phyloP scores from a whole-genome alignment of 176 grass and related monocot genomes.

The Musa beccarii region DNA sequence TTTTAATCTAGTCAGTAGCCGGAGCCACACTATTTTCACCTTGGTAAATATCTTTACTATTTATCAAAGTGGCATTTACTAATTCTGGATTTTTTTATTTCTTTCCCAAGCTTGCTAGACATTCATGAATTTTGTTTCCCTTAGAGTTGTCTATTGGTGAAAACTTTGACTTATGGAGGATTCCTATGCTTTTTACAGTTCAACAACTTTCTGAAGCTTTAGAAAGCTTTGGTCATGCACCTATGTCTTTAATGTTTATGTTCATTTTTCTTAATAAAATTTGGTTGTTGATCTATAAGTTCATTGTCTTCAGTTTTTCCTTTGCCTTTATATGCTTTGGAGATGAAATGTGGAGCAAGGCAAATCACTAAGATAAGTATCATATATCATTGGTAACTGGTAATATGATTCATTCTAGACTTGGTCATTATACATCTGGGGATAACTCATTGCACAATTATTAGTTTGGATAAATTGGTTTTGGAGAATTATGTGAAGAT shows the following conservation, averaged over 20 bases:
- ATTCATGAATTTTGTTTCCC: neutral
- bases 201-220: neutral
- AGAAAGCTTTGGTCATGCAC: neutral
- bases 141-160: neutral
- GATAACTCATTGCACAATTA: no score
- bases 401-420: neutral
- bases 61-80: neutral
- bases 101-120: neutral
- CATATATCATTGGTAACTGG: neutral
- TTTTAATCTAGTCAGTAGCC: conserved; percentile 92
- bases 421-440: neutral
- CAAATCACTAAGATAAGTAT: neutral
- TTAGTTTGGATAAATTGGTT: no score
- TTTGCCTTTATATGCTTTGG: neutral
- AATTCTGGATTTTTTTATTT: neutral
- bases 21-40: conserved; percentile 99
- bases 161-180: neutral
- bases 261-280: neutral
- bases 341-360: neutral
- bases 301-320: neutral
- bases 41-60: conserved; percentile 39
- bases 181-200: neutral
- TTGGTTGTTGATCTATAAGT: neutral
- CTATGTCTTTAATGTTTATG: neutral
- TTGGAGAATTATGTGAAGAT: no score